These are phyloP conservation scores for Termitomyces sp. DNA, from an alignment of 768 basidiomycete species.

Conservation along the genomic window DNA sequence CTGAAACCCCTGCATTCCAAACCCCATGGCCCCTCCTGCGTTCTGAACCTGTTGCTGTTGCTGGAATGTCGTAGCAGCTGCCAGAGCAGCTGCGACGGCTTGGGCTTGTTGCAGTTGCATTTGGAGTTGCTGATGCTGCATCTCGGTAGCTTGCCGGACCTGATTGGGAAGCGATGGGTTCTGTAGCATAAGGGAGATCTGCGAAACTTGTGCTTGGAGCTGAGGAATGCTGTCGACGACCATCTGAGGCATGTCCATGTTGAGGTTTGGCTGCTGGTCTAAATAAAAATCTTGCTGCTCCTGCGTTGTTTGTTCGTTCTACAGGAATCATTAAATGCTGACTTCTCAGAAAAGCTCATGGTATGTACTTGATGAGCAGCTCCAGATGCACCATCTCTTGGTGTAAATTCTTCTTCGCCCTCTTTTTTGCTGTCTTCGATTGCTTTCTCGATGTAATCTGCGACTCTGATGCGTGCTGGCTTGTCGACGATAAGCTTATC, in stretches of 20 bases:
- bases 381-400: constrained; percentile 15
- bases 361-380: constrained; percentile 29
- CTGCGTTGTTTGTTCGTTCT: constrained; percentile 20
- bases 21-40: constrained; percentile 28
- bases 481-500: constrained; percentile 84
- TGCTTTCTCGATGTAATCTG: constrained; percentile 75
- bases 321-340: background rate
- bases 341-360: background rate
- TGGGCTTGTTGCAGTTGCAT: constrained; percentile 78
- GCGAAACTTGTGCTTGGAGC: constrained; percentile 80
- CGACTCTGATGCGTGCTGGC: constrained; percentile 68
- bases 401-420: constrained; percentile 36
- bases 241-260: constrained; percentile 66
- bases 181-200: constrained; percentile 73
- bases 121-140: constrained; percentile 77
- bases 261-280: constrained; percentile 60
- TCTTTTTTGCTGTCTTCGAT: constrained; percentile 76
- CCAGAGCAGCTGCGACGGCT: constrained; percentile 59
- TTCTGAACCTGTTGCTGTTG: constrained; percentile 45
- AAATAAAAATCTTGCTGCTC: constrained; percentile 67
- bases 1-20: constrained; percentile 33
- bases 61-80: constrained; percentile 48
- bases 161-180: constrained; percentile 67
- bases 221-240: constrained; percentile 73
- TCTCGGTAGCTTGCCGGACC: constrained; percentile 74